Base-by-base conservation (phyloP, 2,329 filamentous ascomycete species). In the Anthostomella pinea region DNA sequence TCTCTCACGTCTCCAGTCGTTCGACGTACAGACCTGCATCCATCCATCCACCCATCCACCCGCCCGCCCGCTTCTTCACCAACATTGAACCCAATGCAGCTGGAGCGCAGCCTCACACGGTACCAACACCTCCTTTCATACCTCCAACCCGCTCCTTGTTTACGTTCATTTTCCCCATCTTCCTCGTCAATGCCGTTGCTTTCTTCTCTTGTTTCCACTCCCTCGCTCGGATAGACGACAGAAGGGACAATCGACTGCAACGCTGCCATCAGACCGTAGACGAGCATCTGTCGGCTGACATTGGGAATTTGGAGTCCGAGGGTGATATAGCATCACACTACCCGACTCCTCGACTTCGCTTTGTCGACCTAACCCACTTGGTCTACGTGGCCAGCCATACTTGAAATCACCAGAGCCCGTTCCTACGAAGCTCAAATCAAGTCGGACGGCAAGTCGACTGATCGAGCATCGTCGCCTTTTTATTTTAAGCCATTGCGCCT, bases 381-480 rank as follows among this genome's bases (percentile, higher is more conserved):
- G 39, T 38, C 28, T 33, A 45, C 41, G 35, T 40, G 37, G 32
- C 38, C 41, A 40, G 36, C 45, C 39, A 39, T 34, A 43, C 45
- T 43, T 53, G 50, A 53, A 53, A 51, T 48, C 46, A 34, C 46
- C 44, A 41, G 32, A 37, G 39, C 21, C 16, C 27, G 21, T 28
- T 26, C 28, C 33, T 42, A 20, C 20, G 30, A 31, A 33, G 17
- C 30, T 9, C 25, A 27, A 27, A 15, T 15, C 17, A 27, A 29
- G 31, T 35, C 16, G 23, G 31, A 30, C 34, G 35, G 33, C 30
- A 31, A 37, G 10, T 32, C 39, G 19, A 25, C 30, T 23, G 30
- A 35, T 38, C 35, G 25, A 13, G 25, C 25, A 27, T 27, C 25
- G 13, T 27, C 25, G 25, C 13, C 13, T 16, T 26, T 20, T 28